phyloP scores from a whole-genome alignment of 768 basidiomycete genomes.

The Hirschioporus abietinus region DNA sequence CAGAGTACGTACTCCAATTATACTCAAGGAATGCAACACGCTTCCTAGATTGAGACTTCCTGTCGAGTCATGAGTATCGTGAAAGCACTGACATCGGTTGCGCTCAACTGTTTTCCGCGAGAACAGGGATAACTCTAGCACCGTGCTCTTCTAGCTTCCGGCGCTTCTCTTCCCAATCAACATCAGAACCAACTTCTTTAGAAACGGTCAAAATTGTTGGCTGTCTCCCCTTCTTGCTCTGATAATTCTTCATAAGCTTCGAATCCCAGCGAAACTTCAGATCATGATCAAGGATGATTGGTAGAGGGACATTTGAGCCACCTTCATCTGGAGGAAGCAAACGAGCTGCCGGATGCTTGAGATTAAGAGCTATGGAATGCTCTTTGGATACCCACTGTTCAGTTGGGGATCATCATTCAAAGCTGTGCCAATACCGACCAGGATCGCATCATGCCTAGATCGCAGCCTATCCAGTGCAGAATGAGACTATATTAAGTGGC shows the following conservation, averaged over 20 bases:
- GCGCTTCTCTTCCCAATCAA: constrained; percentile 30
- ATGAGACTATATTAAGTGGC: background rate
- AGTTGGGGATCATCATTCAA: constrained; percentile 91
- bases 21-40: background rate
- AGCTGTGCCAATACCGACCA: constrained; percentile 87
- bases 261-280: constrained; percentile 62
- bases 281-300: constrained; percentile 76
- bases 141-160: constrained; percentile 56
- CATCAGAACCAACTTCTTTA: constrained; percentile 3
- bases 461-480: constrained; percentile 60
- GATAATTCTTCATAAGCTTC: constrained; percentile 66
- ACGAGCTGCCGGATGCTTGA: constrained; percentile 29
- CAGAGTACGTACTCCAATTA: constrained; percentile 57
- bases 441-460: constrained; percentile 86
- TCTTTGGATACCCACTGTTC: constrained; percentile 54
- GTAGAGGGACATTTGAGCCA: constrained; percentile 50
- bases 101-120: constrained; percentile 17
- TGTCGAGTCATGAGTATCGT: background rate
- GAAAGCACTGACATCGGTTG: background rate
- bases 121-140: constrained; percentile 54
- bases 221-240: constrained; percentile 50
- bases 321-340: constrained; percentile 17
- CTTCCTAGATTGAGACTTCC: background rate
- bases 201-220: constrained; percentile 60
- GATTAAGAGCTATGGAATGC: constrained; percentile 42